Conservation (phyloP, 2,329 filamentous ascomycete genomes). For the Claviceps sp. region DNA sequence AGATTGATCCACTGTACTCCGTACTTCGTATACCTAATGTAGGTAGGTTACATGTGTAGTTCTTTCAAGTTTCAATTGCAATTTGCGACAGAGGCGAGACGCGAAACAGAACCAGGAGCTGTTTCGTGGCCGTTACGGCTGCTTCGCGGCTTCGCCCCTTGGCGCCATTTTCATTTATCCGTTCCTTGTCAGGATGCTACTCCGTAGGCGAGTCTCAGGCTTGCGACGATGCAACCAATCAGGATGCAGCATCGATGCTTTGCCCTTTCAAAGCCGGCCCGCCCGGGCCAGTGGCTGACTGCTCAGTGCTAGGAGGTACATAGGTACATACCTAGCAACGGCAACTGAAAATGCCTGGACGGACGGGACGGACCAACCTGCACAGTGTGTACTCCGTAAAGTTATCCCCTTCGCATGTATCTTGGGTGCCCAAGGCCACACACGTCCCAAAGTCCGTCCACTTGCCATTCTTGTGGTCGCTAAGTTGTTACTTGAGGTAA, state of each 20-base stretch:
- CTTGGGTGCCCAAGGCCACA: not conserved
- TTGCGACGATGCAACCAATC: not conserved
- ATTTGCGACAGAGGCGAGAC: not conserved
- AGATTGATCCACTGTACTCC: too few relatives aligned
- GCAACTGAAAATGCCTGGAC: not conserved
- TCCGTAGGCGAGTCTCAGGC: not conserved
- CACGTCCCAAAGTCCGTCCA: conserved; percentile 1
- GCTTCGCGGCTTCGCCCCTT: not conserved
- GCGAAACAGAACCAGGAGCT: not conserved
- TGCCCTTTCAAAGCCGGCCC: not conserved
- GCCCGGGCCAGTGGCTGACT: not conserved
- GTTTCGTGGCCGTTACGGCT: not conserved
- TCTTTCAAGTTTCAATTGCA: not conserved
- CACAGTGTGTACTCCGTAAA: too few relatives aligned
- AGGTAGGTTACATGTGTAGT: not conserved
- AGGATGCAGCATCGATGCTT: not conserved
- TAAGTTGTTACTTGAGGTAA: not conserved
- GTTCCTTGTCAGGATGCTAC: not conserved
- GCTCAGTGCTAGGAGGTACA: not conserved
- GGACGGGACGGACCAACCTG: not conserved
- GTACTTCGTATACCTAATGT: too few relatives aligned
- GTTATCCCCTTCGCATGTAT: not conserved
- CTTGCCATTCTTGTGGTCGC: not conserved
- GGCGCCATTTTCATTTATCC: not conserved
- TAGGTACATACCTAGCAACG: not conserved